Conservation (phyloP, 768 basidiomycete genomes). For the Russula dissimulans region DNA sequence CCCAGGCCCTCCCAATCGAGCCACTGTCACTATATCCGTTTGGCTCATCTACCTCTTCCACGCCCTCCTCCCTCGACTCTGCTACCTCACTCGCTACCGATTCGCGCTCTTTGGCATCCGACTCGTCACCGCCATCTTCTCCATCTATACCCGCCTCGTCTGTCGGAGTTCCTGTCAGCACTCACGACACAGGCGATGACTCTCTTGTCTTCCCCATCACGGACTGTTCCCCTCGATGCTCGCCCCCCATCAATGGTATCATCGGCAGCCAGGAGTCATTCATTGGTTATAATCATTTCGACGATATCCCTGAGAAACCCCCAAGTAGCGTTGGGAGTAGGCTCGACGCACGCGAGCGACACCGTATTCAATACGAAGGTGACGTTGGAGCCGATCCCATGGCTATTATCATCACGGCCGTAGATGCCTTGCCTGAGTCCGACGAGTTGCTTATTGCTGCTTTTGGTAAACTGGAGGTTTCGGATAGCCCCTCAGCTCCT, state of each 20-base stretch:
- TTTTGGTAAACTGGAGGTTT: slow-evolving; percentile 24
- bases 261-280: not conserved
- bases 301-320: not conserved
- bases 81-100: not conserved
- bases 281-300: not conserved
- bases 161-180: not conserved
- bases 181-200: not conserved
- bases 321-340: not conserved
- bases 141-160: not conserved
- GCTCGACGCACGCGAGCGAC: not conserved
- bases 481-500: not conserved
- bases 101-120: not conserved
- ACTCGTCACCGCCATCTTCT: not conserved
- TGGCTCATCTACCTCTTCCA: not conserved
- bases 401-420: not conserved
- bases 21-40: slow-evolving; percentile 7
- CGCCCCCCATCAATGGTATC: not conserved
- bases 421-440: not conserved
- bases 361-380: not conserved
- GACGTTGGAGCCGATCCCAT: not conserved
- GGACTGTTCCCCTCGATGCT: not conserved
- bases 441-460: slow-evolving; percentile 1
- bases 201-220: slow-evolving; percentile 1
- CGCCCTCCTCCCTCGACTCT: slow-evolving; percentile 6
- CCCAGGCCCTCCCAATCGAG: not conserved